phyloP scores from a whole-genome alignment of 2,329 filamentous ascomycete species.

The Rutstroemia sp. region DNA sequence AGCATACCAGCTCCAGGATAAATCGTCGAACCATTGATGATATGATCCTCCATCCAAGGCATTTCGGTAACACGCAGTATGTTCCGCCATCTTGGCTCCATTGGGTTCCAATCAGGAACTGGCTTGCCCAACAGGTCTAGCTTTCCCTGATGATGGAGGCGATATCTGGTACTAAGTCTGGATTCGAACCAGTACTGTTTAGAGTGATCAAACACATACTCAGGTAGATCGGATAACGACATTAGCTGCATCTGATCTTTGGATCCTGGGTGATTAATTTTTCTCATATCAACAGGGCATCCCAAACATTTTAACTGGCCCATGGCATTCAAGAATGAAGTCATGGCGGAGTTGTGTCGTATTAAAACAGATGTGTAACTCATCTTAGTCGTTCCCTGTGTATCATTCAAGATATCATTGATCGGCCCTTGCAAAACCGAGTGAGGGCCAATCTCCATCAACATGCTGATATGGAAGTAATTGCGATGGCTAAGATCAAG shows the following conservation, averaged over 20 bases:
- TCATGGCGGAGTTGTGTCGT: no score
- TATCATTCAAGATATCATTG: not conserved
- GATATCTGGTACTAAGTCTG: constrained; percentile 35
- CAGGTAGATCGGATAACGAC: constrained; percentile 34
- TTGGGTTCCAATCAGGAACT: not conserved
- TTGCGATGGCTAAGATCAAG: not conserved
- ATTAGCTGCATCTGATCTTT: not conserved
- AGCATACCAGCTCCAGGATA: constrained; percentile 28
- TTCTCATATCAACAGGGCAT: constrained; percentile 35
- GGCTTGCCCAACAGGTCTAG: not conserved
- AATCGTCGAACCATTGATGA: constrained; percentile 34
- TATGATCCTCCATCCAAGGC: constrained; percentile 35
- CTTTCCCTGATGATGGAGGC: not conserved
- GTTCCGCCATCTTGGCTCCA: not conserved
- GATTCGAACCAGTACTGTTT: constrained; percentile 46
- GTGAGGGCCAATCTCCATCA: constrained; percentile 1
- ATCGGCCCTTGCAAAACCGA: constrained; percentile 11
- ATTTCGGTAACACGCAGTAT: not conserved
- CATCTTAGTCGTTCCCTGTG: not conserved
- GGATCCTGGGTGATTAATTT: constrained; percentile 38
- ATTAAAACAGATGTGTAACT: not conserved
- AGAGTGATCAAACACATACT: constrained; percentile 47
- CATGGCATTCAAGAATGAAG: not conserved
- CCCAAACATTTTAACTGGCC: not conserved
- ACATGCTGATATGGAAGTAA: not conserved